Evolutionary conservation across 345 rosid species (phyloP).

Genomic region (Eucalyptus polyanthemos): DNA sequence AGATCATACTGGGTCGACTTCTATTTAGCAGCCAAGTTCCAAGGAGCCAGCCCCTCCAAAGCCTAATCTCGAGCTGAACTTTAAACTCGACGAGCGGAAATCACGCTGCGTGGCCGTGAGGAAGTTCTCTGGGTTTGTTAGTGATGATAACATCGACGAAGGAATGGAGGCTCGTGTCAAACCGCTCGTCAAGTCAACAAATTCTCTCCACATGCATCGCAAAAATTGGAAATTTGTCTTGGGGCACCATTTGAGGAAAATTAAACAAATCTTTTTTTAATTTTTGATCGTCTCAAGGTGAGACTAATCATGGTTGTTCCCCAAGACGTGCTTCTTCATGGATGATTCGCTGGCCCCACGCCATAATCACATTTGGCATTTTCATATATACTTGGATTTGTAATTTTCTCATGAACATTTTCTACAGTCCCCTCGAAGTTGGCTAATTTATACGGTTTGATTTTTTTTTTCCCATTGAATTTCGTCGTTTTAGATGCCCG

Average conservation of each 20-base stretch:
- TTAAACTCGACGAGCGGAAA: no score
- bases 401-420: no score
- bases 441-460: no score
- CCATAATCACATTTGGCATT: neutral
- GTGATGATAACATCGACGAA: neutral
- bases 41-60: no score
- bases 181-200: neutral
- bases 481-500: no score
- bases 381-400: no score
- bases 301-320: neutral
- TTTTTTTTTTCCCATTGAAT: no score
- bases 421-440: no score
- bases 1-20: no score
- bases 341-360: neutral
- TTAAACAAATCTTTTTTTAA: neutral
- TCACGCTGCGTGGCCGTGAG: no score
- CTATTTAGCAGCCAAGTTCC: no score
- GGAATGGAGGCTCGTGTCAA: neutral
- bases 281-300: neutral
- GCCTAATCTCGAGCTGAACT: no score
- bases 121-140: neutral
- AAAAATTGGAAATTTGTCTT: neutral
- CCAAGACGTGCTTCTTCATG: constrained; percentile 10
- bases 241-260: neutral
- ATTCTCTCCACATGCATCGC: neutral